phyloP scores from a whole-genome alignment of 441 rosid genomes.

The Omphalea diandra region DNA sequence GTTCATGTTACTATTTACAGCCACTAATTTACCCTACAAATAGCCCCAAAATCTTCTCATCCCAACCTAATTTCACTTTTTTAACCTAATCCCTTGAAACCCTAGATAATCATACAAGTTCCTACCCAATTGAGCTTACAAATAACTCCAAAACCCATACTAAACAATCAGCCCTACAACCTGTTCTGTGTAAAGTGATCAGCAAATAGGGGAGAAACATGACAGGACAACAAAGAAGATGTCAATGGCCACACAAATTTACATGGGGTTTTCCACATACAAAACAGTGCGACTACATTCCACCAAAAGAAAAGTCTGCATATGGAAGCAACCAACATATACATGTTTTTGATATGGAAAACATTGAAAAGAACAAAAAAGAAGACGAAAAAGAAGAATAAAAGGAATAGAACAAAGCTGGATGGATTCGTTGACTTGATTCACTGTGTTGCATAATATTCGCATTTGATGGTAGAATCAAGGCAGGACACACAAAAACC shows the following conservation, averaged over 20 bases:
- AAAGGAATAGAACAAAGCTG: neutral
- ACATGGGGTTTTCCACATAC: neutral
- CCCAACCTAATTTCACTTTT: too few species aligned
- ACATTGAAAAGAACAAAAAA: neutral
- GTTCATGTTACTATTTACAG: too few species aligned
- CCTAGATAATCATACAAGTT: too few species aligned
- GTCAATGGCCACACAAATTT: neutral
- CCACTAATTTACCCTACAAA: too few species aligned
- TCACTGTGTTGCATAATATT: neutral
- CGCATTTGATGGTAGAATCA: neutral
- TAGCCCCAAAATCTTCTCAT: too few species aligned
- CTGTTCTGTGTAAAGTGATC: too few species aligned
- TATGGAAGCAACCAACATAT: neutral
- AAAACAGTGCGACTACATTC: neutral
- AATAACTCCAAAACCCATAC: too few species aligned
- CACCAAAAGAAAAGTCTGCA: neutral
- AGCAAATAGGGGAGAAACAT: neutral
- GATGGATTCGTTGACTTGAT: neutral
- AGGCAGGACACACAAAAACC: neutral
- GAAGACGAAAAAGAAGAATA: neutral
- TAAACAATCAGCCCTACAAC: too few species aligned
- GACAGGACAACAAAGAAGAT: neutral
- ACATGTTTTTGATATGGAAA: neutral
- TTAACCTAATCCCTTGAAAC: too few species aligned
- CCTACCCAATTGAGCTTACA: too few species aligned